phyloP scores from a whole-genome alignment of 495 filamentous ascomycete species.

The Aspergillus bertholletiae region DNA sequence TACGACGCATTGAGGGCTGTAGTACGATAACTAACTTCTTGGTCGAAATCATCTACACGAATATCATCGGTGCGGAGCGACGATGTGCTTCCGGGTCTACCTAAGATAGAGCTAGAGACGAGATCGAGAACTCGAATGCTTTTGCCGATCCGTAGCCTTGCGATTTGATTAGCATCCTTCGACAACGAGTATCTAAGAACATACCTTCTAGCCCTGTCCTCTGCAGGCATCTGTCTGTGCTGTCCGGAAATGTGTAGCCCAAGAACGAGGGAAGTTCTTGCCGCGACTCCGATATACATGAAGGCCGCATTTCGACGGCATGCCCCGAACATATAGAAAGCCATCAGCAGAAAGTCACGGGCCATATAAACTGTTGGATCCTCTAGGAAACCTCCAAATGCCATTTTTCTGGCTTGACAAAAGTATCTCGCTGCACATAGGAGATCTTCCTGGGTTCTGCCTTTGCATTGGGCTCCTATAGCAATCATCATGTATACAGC shows the following conservation, averaged over 20 bases:
- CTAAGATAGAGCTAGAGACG: slow-evolving; percentile 40
- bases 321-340: slow-evolving; percentile 47
- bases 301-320: slow-evolving; percentile 47
- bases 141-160: slow-evolving; percentile 14
- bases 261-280: slow-evolving; percentile 39
- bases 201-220: slow-evolving; percentile 25
- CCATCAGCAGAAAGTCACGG: slow-evolving; percentile 38
- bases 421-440: neutral
- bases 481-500: slow-evolving; percentile 33
- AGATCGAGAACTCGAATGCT: slow-evolving; percentile 44
- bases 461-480: slow-evolving; percentile 35
- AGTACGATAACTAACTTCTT: neutral
- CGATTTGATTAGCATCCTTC: neutral
- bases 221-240: slow-evolving; percentile 7
- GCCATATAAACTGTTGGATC: slow-evolving; percentile 41
- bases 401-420: neutral
- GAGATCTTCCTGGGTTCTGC: neutral
- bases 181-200: neutral
- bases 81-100: slow-evolving; percentile 34
- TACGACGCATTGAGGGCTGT: slow-evolving; percentile 32
- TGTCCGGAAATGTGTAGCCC: slow-evolving; percentile 32
- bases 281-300: slow-evolving; percentile 46
- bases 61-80: slow-evolving; percentile 15
- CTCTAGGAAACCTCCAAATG: slow-evolving; percentile 37
- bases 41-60: slow-evolving; percentile 7